These are phyloP conservation scores for Schrenkiella parvula DNA, from an alignment of 345 rosid genomes.

Conservation along the genomic window DNA sequence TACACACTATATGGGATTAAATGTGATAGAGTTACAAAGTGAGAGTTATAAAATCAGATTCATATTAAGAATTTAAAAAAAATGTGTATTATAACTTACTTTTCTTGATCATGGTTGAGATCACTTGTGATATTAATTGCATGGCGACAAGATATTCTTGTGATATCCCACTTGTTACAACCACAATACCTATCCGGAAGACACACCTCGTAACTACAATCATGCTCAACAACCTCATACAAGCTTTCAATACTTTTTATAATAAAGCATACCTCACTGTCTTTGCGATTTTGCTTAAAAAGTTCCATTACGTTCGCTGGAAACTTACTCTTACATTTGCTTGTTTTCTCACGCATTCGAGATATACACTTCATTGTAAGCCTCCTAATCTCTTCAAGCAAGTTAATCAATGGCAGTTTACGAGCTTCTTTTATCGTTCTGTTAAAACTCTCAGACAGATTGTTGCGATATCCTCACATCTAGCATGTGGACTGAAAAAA, in stretches of 20 bases:
- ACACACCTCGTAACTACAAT: background rate
- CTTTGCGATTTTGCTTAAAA: background rate
- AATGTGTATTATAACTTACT: too few species aligned
- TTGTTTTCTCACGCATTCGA: too few species aligned
- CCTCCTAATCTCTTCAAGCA: background rate
- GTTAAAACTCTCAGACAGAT: background rate
- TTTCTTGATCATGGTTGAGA: background rate
- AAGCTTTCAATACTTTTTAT: too few species aligned
- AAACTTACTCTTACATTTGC: background rate
- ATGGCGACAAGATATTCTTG: background rate
- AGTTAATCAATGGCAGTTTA: background rate
- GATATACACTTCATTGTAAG: background rate
- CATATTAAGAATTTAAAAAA: too few species aligned
- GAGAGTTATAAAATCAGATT: too few species aligned
- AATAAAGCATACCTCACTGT: too few species aligned
- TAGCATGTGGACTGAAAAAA: background rate
- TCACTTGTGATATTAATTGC: background rate
- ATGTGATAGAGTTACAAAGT: too few species aligned
- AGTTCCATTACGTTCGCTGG: background rate
- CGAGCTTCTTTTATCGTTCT: background rate
- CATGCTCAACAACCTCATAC: background rate
- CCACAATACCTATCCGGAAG: background rate
- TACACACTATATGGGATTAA: too few species aligned
- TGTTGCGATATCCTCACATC: background rate
- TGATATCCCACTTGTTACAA: background rate